Conservation (phyloP, 768 basidiomycete species). For the Megacollybia marginata region DNA sequence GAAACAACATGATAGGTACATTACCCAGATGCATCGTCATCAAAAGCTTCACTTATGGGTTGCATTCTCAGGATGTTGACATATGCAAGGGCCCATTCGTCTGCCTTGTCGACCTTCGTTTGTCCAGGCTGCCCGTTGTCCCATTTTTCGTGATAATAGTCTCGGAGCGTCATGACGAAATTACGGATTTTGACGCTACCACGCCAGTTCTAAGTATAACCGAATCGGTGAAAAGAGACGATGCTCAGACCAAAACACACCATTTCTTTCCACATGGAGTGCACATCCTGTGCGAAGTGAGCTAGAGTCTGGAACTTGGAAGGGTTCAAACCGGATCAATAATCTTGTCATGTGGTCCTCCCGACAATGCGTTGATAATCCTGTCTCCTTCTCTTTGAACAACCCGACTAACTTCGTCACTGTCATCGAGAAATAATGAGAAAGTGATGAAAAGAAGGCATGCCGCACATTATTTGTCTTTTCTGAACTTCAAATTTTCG, state of each 20-base stretch:
- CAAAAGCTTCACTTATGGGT: constrained; percentile 25
- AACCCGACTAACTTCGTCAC: constrained; percentile 18
- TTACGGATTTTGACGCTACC: constrained; percentile 26
- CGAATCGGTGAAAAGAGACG: no score
- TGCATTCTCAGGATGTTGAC: constrained; percentile 20
- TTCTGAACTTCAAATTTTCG: constrained; percentile 26
- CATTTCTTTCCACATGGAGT: constrained; percentile 32
- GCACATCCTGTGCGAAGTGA: constrained; percentile 20
- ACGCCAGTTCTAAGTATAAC: constrained; percentile 22
- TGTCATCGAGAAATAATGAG: not conserved
- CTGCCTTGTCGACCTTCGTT: constrained; percentile 10
- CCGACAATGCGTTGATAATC: constrained; percentile 5
- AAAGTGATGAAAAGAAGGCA: not conserved
- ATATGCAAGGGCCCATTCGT: constrained; percentile 23
- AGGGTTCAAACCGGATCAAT: no score
- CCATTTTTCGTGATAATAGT: constrained; percentile 19
- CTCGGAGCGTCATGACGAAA: constrained; percentile 26
- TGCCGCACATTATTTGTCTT: constrained; percentile 15
- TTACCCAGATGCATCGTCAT: constrained; percentile 25
- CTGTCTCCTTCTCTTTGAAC: constrained; percentile 19
- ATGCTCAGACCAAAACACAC: constrained; percentile 8
- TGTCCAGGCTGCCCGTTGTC: not conserved
- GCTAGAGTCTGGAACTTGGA: not conserved
- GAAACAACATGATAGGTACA: no score
- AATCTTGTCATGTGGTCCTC: constrained; percentile 24